Base-by-base conservation (phyloP, 2,329 filamentous ascomycete genomes). In the Blumeria hordei region DNA sequence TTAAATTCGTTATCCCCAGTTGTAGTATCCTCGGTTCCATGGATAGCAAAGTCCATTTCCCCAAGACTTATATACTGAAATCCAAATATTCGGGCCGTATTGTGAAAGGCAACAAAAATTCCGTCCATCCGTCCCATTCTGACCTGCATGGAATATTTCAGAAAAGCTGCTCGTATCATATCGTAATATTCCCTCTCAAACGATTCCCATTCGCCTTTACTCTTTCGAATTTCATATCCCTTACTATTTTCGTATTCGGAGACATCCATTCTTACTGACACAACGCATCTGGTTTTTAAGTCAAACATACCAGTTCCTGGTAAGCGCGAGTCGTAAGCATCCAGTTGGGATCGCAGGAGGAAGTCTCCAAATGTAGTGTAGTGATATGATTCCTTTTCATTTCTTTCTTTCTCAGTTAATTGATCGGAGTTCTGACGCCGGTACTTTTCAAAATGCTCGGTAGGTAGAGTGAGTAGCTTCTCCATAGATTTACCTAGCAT, bases 61-160 rank as follows among this genome's bases (percentile, higher is more conserved):
- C 77, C 66, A 12, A 96, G 69, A 57, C 80, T 81, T 57, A 98
- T 76, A 65, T 98, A 98, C 67, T 98, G 92, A 67, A 98, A 98
- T 6, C 92, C 92, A 65, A 98, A 98, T 53, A 98, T 94, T 55
- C 88, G 83, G 67, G 88, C 76, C 1, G 88, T 85, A 66, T 98
- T 98, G 71, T 98, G 92, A 66, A 81, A 98, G 2, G 92, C 92
- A 21, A 96, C 85, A 64, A 96, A 98, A 53, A 96, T 95, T 55
- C 92, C 92, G 65, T 98, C 90, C 93, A 98, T 98, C 53, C 88
- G 81, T 16, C 93, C 92, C 78, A 98, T 93, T 47, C 92, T 85
- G 33, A 90, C 93, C 68, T 98, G 92, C 34, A 98, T 73, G 9
- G 88, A 94, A 67, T 98, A 98, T 65, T 98, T 98, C 55, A 98